phyloP scores from a whole-genome alignment of 805 yeast species.

The Saccharomycopsis oosterbeekiorum region DNA sequence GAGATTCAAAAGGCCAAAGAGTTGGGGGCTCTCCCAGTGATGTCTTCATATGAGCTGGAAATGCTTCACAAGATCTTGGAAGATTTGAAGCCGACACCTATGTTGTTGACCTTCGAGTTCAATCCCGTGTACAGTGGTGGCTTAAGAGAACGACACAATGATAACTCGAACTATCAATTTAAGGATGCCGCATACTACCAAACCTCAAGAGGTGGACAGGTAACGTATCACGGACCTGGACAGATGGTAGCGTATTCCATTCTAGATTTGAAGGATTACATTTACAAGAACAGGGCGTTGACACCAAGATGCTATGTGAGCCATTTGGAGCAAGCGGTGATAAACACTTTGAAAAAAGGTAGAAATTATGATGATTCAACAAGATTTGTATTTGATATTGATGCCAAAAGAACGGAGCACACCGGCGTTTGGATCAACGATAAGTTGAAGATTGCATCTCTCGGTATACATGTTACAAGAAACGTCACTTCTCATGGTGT shows the following conservation, averaged over 20 bases:
- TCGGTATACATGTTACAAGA: slow-evolving; percentile 81
- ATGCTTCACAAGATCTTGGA: slow-evolving; percentile 34
- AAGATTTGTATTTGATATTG: slow-evolving; percentile 18
- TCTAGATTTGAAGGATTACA: slow-evolving; percentile 54
- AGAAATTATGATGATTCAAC: neutral
- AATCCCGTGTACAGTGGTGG: slow-evolving; percentile 88
- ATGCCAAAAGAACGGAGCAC: slow-evolving; percentile 42
- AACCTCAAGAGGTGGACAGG: slow-evolving; percentile 87
- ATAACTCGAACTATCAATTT: slow-evolving; percentile 27
- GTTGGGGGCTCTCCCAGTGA: slow-evolving; percentile 23
- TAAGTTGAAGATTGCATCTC: slow-evolving; percentile 65
- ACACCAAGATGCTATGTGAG: slow-evolving; percentile 58
- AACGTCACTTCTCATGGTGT: slow-evolving; percentile 85
- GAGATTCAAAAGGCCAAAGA: neutral
- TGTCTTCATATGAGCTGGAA: slow-evolving; percentile 39
- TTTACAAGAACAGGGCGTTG: slow-evolving; percentile 25
- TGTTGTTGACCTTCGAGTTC: slow-evolving; percentile 75
- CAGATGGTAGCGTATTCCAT: slow-evolving; percentile 83
- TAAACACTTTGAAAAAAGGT: slow-evolving; percentile 32
- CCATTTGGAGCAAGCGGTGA: slow-evolving; percentile 49
- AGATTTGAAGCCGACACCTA: slow-evolving; percentile 48
- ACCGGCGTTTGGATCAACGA: slow-evolving; percentile 82
- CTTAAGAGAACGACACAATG: slow-evolving; percentile 55
- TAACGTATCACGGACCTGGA: slow-evolving; percentile 95
- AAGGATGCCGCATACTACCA: slow-evolving; percentile 59